Evolutionary conservation across 345 rosid genomes (phyloP).

Genomic region (Cardamine chenopodiifolia): DNA sequence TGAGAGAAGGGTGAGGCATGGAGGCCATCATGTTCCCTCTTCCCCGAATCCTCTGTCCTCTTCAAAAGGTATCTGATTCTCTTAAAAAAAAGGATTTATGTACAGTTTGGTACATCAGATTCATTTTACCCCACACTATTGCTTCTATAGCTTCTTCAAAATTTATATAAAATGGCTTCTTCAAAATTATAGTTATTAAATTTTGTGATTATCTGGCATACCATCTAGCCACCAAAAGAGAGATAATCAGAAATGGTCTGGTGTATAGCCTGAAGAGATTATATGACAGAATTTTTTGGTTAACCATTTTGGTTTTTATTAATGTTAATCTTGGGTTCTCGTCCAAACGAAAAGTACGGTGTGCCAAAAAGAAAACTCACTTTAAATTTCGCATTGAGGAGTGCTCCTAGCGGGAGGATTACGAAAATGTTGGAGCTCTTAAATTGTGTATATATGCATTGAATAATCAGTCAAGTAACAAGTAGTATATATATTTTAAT

Average conservation of each 20-base stretch:
- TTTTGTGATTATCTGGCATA: no score
- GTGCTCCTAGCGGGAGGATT: constrained; percentile 40
- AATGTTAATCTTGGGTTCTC: background rate
- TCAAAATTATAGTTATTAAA: no score
- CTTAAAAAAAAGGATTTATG: background rate
- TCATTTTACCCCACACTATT: constrained; percentile 22
- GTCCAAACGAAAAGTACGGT: constrained; percentile 26
- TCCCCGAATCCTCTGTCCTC: constrained; percentile 56
- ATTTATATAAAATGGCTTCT: background rate
- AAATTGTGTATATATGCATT: constrained; percentile 15
- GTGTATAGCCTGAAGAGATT: background rate
- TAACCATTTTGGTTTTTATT: background rate
- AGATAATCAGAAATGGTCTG: background rate
- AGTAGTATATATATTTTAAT: background rate
- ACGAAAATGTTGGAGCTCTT: constrained; percentile 56
- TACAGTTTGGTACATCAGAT: constrained; percentile 33
- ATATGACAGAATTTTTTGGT: background rate
- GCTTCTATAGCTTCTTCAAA: constrained; percentile 8
- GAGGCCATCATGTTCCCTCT: constrained; percentile 85
- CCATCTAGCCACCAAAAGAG: background rate
- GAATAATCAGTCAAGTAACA: constrained; percentile 18
- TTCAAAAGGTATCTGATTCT: constrained; percentile 43
- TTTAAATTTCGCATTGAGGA: constrained; percentile 26
- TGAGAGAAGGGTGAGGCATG: constrained; percentile 56
- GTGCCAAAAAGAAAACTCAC: constrained; percentile 21